phyloP scores from a whole-genome alignment of 208 protist genomes.

The Trypanosoma caninum region DNA sequence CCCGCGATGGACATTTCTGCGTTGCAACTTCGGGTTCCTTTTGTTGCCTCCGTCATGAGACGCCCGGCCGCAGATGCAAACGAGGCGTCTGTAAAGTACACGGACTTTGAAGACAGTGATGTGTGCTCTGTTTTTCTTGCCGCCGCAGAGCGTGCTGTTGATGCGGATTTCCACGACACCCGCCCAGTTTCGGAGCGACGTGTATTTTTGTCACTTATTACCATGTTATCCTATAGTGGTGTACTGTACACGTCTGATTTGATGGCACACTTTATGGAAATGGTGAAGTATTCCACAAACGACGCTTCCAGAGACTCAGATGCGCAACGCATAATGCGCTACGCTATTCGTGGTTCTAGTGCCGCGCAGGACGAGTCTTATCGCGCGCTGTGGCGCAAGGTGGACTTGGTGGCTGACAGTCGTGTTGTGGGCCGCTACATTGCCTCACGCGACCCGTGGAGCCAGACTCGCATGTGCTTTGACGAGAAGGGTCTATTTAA shows the following conservation, averaged over 20 bases:
- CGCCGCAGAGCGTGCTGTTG: conserved; percentile 68
- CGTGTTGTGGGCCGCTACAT: conserved; percentile 81
- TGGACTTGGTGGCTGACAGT: conserved; percentile 55
- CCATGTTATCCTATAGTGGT: conserved; percentile 76
- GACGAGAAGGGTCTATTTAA: conserved; percentile 48
- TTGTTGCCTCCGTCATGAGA: conserved; percentile 64
- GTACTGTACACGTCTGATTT: conserved; percentile 79
- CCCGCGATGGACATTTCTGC: conserved; percentile 64
- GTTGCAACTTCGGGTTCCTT: conserved; percentile 69
- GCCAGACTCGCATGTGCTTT: conserved; percentile 51
- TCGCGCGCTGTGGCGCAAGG: conserved; percentile 49
- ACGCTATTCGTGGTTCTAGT: conserved; percentile 65
- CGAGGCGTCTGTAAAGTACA: conserved; percentile 13
- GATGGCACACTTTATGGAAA: conserved; percentile 84
- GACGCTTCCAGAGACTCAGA: conserved; percentile 51
- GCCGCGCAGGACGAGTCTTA: conserved; percentile 49
- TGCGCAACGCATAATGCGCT: conserved; percentile 68
- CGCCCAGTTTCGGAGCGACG: conserved; percentile 58
- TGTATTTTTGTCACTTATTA: conserved; percentile 69
- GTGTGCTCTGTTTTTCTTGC: conserved; percentile 77
- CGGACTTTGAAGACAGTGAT: conserved; percentile 77
- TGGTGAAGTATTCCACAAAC: conserved; percentile 76
- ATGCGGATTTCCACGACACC: conserved; percentile 55
- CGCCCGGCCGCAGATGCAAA: conserved; percentile 27
- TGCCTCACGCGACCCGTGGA: conserved; percentile 67